Percentiles rank a stretch among this genome's conserved stretches.
Evolutionary conservation across 306 rosid genomes (phyloP).

Genomic region (Dalbergia oliveri): DNA sequence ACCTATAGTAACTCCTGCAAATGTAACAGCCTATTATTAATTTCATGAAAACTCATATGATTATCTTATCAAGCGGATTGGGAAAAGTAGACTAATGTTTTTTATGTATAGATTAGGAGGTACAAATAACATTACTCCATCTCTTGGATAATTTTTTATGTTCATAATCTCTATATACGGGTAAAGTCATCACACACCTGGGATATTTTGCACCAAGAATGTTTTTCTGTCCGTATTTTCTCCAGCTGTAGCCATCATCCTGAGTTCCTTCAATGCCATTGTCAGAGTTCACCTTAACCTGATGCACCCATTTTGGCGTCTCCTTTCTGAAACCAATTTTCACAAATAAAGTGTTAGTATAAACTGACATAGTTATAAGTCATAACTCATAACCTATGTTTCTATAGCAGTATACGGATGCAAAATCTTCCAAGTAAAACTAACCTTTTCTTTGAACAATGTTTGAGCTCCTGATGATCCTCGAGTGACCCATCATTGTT

Average conservation of each 20-base stretch:
- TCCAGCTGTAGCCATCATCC: slow-evolving; percentile 82
- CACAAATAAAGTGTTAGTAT: slow-evolving; percentile 27
- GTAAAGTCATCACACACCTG: slow-evolving; percentile 55
- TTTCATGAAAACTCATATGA: slow-evolving; percentile 14
- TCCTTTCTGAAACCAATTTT: slow-evolving; percentile 62
- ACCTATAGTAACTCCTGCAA: slow-evolving; percentile 90
- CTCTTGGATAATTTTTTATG: too few relatives aligned
- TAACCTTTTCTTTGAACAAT: slow-evolving; percentile 77
- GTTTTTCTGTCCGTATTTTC: slow-evolving; percentile 95
- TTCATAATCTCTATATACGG: too few relatives aligned
- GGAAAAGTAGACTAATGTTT: neutral
- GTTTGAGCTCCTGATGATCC: slow-evolving; percentile 52
- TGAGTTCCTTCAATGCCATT: slow-evolving; percentile 72
- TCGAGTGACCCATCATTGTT: slow-evolving; percentile 47
- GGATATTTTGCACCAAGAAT: slow-evolving; percentile 83
- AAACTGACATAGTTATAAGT: neutral
- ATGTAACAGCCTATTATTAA: slow-evolving; percentile 33
- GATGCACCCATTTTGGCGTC: slow-evolving; percentile 73
- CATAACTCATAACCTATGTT: neutral
- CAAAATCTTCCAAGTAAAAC: neutral
- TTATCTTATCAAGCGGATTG: slow-evolving; percentile 8
- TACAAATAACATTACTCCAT: too few relatives aligned
- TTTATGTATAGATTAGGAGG: neutral
- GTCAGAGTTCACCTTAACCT: slow-evolving; percentile 65
- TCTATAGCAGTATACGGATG: neutral